A percentile compares a stretch with the other conserved stretches of the same genome.
Conservation (phyloP, 2,329 filamentous ascomycete genomes). For the Leptographium wingfieldii region DNA sequence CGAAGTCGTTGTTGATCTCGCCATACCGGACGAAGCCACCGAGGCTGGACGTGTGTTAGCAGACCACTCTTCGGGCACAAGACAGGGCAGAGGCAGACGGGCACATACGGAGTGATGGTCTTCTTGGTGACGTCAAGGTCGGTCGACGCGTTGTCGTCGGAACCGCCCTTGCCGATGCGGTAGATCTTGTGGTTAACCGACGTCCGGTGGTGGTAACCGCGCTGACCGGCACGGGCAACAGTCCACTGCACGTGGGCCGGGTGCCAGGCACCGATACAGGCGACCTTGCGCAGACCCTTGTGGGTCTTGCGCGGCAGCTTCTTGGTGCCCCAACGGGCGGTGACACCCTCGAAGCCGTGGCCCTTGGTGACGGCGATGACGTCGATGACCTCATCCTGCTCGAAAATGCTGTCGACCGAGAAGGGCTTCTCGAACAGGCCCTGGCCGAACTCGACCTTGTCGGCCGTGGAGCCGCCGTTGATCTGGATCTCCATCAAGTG, state of each 20-base stretch:
- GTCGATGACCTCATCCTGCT: constrained; percentile 99
- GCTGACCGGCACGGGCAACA: constrained; percentile 98
- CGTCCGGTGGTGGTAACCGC: constrained; percentile 99
- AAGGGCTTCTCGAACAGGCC: constrained; percentile 99
- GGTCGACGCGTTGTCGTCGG: constrained; percentile 86
- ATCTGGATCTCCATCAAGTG: constrained; percentile 99
- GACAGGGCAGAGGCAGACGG: neutral
- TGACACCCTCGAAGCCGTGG: constrained; percentile 97
- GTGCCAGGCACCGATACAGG: constrained; percentile 99
- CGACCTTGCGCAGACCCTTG: constrained; percentile 99
- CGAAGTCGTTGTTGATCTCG: constrained; percentile 99
- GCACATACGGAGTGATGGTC: constrained; percentile 94
- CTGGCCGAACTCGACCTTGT: constrained; percentile 95
- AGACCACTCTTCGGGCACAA: neutral
- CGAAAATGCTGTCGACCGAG: constrained; percentile 85
- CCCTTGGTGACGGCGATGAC: constrained; percentile 99
- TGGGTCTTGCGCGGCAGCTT: constrained; percentile 99
- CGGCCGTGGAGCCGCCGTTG: constrained; percentile 90
- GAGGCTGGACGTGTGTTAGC: constrained; percentile 44
- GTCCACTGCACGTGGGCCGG: constrained; percentile 99
- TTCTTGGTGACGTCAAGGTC: constrained; percentile 98
- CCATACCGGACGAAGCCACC: constrained; percentile 99
- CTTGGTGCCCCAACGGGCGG: constrained; percentile 98
- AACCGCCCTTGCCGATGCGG: constrained; percentile 86
- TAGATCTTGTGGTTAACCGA: constrained; percentile 99